phyloP scores from a whole-genome alignment of 495 filamentous ascomycete species.

The Daldinia grandis region DNA sequence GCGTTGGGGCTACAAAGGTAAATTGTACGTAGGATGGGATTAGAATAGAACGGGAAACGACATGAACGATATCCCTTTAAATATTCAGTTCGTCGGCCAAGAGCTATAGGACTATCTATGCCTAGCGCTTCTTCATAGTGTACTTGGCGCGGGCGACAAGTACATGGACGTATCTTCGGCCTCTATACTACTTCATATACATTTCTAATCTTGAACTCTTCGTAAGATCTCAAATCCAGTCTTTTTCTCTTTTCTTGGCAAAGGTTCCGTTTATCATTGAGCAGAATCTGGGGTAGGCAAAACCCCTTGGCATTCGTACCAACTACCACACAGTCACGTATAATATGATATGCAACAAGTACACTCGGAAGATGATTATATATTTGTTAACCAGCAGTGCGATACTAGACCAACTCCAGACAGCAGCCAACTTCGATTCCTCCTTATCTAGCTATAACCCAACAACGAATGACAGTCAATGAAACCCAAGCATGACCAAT shows the following conservation, averaged over 20 bases:
- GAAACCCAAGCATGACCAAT: not conserved
- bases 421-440: not conserved
- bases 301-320: not conserved
- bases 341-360: not conserved
- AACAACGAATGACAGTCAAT: not conserved
- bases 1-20: not conserved
- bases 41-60: constrained; percentile 5
- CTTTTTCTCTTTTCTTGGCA: not conserved
- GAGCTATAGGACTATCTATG: not conserved
- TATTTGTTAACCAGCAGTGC: not conserved
- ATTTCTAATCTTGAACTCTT: not conserved
- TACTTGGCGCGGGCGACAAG: not conserved
- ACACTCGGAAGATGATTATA: not conserved
- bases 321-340: not conserved
- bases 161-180: not conserved
- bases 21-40: constrained; percentile 19
- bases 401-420: not conserved
- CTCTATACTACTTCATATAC: not conserved
- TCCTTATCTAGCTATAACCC: not conserved
- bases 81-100: not conserved
- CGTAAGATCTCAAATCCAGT: not conserved
- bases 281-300: not conserved
- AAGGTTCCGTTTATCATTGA: not conserved
- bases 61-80: constrained; percentile 1
- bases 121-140: not conserved